A percentile compares a stretch with the other conserved stretches of the same genome.
These are phyloP conservation scores for Trichosporon ovoides DNA, from an alignment of 1,284 basidiomycete species.

Conservation along the genomic window DNA sequence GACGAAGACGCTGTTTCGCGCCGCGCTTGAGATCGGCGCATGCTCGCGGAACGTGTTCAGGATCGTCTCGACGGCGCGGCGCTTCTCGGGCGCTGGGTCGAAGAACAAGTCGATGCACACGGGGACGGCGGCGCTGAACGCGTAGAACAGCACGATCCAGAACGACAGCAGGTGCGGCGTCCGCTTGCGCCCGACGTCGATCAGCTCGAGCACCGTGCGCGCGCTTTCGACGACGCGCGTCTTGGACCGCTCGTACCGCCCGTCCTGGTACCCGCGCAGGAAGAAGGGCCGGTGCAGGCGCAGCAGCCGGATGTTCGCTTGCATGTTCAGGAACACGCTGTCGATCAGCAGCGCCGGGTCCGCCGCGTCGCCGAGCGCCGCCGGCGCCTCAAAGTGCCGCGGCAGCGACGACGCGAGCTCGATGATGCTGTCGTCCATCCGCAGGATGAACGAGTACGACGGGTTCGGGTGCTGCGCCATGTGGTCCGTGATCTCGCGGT, in stretches of 20 bases:
- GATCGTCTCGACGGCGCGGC: conserved; percentile 3
- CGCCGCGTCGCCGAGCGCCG: conserved; percentile 2
- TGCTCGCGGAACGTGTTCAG: conserved; percentile 17
- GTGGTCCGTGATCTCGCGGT: conserved; percentile 24
- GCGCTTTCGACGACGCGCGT: conserved; percentile 16
- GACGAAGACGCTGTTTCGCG: conserved; percentile 20
- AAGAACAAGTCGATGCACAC: conserved; percentile 21
- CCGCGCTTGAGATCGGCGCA: conserved; percentile 6
- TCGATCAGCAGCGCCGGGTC: conserved; percentile 12
- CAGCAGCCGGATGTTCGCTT: conserved; percentile 15
- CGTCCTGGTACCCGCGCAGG: conserved; percentile 20
- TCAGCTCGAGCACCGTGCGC: conserved; percentile 8
- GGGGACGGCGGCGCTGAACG: conserved; percentile 19
- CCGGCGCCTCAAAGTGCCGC: conserved; percentile 15
- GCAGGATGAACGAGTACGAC: conserved; percentile 18
- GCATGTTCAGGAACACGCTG: conserved; percentile 20
- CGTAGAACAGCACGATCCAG: conserved; percentile 21
- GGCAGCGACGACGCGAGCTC: conserved; percentile 15
- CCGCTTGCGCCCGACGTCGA: conserved; percentile 15
- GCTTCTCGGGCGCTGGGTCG: conserved; percentile 17
- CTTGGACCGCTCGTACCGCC: conserved; percentile 12
- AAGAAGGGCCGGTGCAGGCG: conserved; percentile 20
- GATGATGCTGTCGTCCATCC: conserved; percentile 20
- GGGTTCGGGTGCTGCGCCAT: conserved; percentile 13
- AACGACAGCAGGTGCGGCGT: conserved; percentile 14